A percentile compares a stretch with the other conserved stretches of the same genome.
These are phyloP conservation scores for Skeletonema tropicum DNA, from an alignment of 108 stramenopile genomes.

Conservation along the genomic window DNA sequence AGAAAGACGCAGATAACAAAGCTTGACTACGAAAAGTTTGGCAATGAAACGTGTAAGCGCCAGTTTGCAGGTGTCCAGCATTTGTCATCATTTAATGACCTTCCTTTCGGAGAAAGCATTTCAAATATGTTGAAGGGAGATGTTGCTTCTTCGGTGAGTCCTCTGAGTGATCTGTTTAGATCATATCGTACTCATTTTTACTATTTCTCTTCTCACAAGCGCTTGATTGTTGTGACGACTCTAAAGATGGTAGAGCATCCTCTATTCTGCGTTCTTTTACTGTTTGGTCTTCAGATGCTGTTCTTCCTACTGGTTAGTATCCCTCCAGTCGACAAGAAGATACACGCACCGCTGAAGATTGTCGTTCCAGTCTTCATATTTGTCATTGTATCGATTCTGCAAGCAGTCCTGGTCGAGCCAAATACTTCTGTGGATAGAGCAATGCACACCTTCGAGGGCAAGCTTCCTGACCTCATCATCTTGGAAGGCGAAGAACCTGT, in stretches of 20 bases:
- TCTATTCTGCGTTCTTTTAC: conserved; percentile 38
- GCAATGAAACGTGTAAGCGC: conserved; percentile 53
- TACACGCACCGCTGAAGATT: conserved; percentile 13
- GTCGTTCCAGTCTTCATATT: conserved; percentile 19
- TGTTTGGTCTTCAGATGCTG: conserved; percentile 16
- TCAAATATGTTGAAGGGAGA: conserved; percentile 34
- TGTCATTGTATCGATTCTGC: conserved; percentile 30
- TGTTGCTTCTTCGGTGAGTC: conserved; percentile 18
- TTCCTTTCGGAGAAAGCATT: conserved; percentile 32
- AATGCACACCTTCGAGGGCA: conserved; percentile 52
- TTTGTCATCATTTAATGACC: conserved; percentile 39
- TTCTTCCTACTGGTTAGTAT: conserved; percentile 21
- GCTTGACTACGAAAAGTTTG: conserved; percentile 55
- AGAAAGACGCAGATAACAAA: conserved; percentile 48
- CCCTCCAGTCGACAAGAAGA: conserved; percentile 12
- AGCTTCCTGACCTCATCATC: conserved; percentile 47
- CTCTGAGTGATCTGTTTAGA: not conserved
- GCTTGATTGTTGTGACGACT: not conserved
- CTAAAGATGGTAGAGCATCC: conserved; percentile 40
- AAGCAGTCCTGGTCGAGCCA: conserved; percentile 52
- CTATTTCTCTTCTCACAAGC: not conserved
- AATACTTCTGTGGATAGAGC: conserved; percentile 38
- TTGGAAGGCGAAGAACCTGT: conserved; percentile 55
- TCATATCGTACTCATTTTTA: not conserved
- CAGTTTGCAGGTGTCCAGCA: conserved; percentile 51